Conservation (phyloP, 2,329 filamentous ascomycete genomes). For the Aspergillus brasiliensis region DNA sequence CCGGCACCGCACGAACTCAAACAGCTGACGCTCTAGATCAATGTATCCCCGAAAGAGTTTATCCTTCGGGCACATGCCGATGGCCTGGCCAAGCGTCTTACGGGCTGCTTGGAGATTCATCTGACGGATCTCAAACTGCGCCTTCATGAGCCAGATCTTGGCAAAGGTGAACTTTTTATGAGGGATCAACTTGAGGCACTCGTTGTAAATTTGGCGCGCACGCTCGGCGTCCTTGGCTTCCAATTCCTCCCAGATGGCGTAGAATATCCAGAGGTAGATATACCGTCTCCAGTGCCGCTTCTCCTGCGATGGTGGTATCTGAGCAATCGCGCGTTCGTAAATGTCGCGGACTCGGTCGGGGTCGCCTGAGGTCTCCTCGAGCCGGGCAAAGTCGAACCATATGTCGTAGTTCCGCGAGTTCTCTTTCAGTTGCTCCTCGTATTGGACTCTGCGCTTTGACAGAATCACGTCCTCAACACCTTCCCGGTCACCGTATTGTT, state of each 20-base stretch:
- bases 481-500: conserved; percentile 91
- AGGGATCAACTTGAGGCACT: conserved; percentile 83
- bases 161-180: conserved; percentile 98
- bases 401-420: conserved; percentile 96
- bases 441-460: conserved; percentile 89
- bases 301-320: conserved; percentile 91
- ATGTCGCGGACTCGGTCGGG: conserved; percentile 83
- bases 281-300: conserved; percentile 97
- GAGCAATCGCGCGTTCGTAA: conserved; percentile 93
- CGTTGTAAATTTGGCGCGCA: conserved; percentile 85
- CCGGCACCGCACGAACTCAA: conserved; percentile 89
- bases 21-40: conserved; percentile 86
- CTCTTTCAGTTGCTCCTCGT: conserved; percentile 91
- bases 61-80: conserved; percentile 95
- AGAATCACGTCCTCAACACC: conserved; percentile 94
- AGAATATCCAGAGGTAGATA: conserved; percentile 98
- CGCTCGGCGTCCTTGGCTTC: conserved; percentile 76
- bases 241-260: conserved; percentile 92
- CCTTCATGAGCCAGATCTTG: conserved; percentile 92
- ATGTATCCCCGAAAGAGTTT: conserved; percentile 93
- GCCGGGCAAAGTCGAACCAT: conserved; percentile 92
- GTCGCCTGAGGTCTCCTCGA: conserved; percentile 86
- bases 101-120: conserved; percentile 76
- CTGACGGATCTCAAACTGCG: conserved; percentile 90
- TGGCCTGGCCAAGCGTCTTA: conserved; percentile 84